Evolutionary conservation across 345 rosid genomes (phyloP).

Genomic region (Syzygium aromaticum): DNA sequence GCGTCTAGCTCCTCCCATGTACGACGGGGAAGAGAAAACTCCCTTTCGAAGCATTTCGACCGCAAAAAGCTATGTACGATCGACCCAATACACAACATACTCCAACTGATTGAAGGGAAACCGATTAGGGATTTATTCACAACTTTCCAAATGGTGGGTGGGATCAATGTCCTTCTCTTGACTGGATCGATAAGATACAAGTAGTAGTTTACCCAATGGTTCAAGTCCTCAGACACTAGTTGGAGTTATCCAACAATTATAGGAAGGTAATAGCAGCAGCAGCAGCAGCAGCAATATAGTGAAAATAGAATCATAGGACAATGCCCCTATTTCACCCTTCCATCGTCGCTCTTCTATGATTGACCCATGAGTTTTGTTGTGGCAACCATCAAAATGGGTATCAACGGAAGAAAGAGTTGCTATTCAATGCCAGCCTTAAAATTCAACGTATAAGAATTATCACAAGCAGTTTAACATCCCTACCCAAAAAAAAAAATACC

Average conservation of each 20-base stretch:
- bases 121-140: not conserved
- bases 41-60: not conserved
- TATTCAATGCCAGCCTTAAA: not conserved
- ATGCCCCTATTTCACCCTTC: not conserved
- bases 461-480: not conserved
- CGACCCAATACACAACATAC: not conserved
- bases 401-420: not conserved
- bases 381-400: not conserved
- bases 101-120: not conserved
- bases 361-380: not conserved
- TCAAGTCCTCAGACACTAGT: not conserved
- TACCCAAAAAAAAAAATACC: not conserved
- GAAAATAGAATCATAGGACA: not conserved
- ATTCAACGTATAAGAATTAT: not conserved
- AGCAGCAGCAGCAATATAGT: not conserved
- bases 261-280: not conserved
- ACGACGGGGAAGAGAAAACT: not conserved
- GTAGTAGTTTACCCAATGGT: not conserved
- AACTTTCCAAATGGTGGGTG: not conserved
- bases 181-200: not conserved
- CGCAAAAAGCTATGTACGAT: not conserved
- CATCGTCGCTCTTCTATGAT: not conserved
- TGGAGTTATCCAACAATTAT: not conserved
- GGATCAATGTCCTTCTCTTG: not conserved
- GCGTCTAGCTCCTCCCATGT: not conserved